Evolutionary conservation across 2,329 filamentous ascomycete species (phyloP).

Genomic region (Microcyclospora pomicola): DNA sequence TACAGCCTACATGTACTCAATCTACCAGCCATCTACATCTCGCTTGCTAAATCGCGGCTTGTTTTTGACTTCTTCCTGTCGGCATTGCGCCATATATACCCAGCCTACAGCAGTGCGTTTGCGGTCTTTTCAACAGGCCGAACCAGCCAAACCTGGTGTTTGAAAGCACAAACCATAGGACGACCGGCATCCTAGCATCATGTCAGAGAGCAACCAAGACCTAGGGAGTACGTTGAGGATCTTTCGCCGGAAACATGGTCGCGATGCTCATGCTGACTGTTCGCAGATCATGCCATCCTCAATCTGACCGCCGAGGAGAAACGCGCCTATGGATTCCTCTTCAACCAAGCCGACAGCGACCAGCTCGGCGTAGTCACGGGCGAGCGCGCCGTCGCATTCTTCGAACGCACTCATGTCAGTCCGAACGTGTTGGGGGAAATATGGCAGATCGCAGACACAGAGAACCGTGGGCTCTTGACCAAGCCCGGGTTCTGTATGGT

Average conservation of each 20-base stretch:
- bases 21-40: too few species aligned
- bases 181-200: slow-evolving; percentile 1
- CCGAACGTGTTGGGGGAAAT: slow-evolving; percentile 86
- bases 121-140: too few species aligned
- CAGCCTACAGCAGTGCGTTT: too few species aligned
- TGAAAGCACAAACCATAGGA: too few species aligned
- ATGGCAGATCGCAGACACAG: slow-evolving; percentile 96
- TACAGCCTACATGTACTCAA: too few species aligned
- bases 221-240: slow-evolving; percentile 3
- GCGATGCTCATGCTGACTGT: slow-evolving; percentile 4
- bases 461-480: slow-evolving; percentile 88
- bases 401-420: slow-evolving; percentile 84
- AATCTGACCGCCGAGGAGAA: slow-evolving; percentile 89
- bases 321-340: slow-evolving; percentile 82
- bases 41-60: too few species aligned
- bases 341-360: slow-evolving; percentile 83
- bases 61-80: too few species aligned
- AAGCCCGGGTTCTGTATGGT: slow-evolving; percentile 88
- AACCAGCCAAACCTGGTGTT: too few species aligned
- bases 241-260: background rate
- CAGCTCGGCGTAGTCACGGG: slow-evolving; percentile 87
- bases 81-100: too few species aligned
- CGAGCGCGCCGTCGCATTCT: slow-evolving; percentile 93
- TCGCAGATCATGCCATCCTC: slow-evolving; percentile 19
- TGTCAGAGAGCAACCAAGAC: slow-evolving; percentile 9